Percentiles rank a stretch among this genome's conserved stretches.
Evolutionary conservation across 352 stramenopile species (phyloP).

Genomic region (Thraustochytrium sp.): DNA sequence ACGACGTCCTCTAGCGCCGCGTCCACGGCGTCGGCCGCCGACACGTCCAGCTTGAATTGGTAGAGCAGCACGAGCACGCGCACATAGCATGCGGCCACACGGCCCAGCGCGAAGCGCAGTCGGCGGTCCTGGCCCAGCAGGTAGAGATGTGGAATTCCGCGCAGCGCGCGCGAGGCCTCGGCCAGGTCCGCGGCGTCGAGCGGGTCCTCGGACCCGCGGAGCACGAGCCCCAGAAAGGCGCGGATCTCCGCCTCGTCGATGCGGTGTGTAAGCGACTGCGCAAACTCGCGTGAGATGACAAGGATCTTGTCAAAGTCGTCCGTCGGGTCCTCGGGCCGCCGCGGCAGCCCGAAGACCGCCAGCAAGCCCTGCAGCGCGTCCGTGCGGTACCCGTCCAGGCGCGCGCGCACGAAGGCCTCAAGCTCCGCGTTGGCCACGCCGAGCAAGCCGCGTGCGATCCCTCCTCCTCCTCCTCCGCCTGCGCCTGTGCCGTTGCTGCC

Average conservation of each 20-base stretch:
- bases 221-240: background rate
- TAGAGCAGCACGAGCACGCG: background rate
- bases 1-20: background rate
- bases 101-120: background rate
- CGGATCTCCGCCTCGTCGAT: background rate
- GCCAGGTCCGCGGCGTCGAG: background rate
- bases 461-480: background rate
- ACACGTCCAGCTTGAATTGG: background rate
- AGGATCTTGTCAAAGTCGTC: slow-evolving; percentile 14
- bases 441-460: background rate
- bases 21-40: background rate
- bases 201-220: background rate
- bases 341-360: background rate
- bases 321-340: background rate
- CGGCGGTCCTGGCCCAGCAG: background rate
- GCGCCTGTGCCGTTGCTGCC: too few relatives aligned
- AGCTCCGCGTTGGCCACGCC: background rate
- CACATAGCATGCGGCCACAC: background rate
- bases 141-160: background rate
- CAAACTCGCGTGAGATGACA: background rate
- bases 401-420: background rate
- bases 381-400: background rate
- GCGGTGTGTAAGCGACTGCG: background rate
- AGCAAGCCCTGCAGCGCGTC: background rate
- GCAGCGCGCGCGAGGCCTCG: background rate